Conservation (phyloP, 2,329 filamentous ascomycete species). For the Neopestalotiopsis sp. region DNA sequence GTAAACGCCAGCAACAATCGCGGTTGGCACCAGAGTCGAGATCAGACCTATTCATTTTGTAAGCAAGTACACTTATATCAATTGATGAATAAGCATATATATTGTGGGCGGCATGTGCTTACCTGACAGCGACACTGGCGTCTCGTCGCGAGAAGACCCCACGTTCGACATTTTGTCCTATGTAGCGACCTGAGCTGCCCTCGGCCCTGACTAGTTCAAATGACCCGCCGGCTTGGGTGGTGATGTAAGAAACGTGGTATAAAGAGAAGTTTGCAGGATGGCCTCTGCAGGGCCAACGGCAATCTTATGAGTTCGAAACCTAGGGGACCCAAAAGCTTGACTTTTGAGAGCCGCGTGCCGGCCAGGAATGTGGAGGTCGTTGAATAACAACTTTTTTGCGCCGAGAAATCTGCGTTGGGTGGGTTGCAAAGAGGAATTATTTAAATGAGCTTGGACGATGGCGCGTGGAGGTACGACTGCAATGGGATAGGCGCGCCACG, state of each 20-base stretch:
- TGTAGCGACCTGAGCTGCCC: not conserved
- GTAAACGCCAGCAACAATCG: slow-evolving; percentile 44
- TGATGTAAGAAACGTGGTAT: not conserved
- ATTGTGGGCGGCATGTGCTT: slow-evolving; percentile 17
- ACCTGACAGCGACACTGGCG: slow-evolving; percentile 30
- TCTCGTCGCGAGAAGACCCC: slow-evolving; percentile 21
- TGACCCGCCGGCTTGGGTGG: not conserved
- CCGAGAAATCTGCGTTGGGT: slow-evolving; percentile 5
- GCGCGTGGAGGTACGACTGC: not conserved
- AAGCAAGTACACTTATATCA: not conserved
- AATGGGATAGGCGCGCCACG: not conserved
- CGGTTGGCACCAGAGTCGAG: slow-evolving; percentile 47
- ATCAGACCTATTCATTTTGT: slow-evolving; percentile 42
- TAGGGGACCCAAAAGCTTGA: not conserved
- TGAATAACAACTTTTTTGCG: not conserved
- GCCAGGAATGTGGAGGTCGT: slow-evolving; percentile 2
- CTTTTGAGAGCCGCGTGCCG: not conserved
- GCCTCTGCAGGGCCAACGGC: not conserved
- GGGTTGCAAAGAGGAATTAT: not conserved
- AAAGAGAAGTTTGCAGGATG: not conserved
- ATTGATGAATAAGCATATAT: not conserved
- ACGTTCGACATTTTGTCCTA: not conserved
- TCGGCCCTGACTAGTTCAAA: not conserved
- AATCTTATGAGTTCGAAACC: not conserved
- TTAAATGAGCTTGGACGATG: not conserved